phyloP scores from a whole-genome alignment of 140 eudicot species.

The Senecio squalidus region DNA sequence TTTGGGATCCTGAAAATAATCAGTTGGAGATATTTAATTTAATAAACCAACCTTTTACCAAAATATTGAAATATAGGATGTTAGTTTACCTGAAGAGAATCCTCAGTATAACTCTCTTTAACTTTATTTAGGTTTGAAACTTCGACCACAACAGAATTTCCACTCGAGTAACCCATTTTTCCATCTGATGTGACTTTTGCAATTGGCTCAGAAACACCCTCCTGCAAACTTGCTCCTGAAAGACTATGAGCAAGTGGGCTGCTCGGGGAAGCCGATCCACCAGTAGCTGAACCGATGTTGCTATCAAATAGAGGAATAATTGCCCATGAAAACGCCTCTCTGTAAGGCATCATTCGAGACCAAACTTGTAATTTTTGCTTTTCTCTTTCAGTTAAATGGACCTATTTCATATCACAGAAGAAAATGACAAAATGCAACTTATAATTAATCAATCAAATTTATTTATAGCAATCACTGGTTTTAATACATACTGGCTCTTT shows the following conservation, averaged over 20 bases:
- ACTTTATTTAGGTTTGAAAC: conserved; percentile 91
- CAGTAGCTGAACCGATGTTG: conserved; percentile 64
- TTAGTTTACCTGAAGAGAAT: conserved; percentile 72
- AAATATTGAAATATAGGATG: conserved; percentile 4
- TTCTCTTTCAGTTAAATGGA: conserved; percentile 87
- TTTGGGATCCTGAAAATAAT: conserved; percentile 77
- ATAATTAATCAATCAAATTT: neutral
- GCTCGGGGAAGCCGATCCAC: conserved; percentile 90
- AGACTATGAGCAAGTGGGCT: conserved; percentile 75
- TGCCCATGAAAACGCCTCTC: conserved; percentile 96
- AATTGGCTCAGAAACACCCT: conserved; percentile 55
- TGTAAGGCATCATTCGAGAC: conserved; percentile 99
- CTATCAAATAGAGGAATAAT: conserved; percentile 86
- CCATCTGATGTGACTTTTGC: conserved; percentile 82
- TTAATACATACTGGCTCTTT: conserved; percentile 79
- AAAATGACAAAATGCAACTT: neutral
- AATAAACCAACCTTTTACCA: too few species aligned
- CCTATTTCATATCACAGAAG: conserved; percentile 39
- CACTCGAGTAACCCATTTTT: conserved; percentile 59
- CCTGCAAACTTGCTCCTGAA: conserved; percentile 72
- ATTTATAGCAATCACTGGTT: neutral
- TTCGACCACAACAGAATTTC: conserved; percentile 91
- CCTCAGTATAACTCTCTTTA: conserved; percentile 93
- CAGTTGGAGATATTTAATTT: neutral
- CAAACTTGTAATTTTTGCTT: conserved; percentile 95